Evolutionary conservation across 2,329 filamentous ascomycete species (phyloP), one percentile per base, ranked within the genome.

Genomic region (Ustulina deusta): DNA sequence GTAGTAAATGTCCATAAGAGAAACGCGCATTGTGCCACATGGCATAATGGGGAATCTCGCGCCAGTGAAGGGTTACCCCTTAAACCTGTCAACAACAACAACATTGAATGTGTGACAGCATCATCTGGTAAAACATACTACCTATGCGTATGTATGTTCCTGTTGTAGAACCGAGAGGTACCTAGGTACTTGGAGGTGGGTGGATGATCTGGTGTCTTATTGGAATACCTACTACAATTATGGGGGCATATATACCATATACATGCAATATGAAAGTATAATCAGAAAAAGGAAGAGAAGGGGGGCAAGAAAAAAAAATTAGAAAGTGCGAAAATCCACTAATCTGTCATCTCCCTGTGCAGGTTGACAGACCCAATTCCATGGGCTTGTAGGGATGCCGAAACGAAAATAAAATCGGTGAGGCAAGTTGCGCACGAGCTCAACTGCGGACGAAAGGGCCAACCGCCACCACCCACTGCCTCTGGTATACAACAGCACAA

Each of bases 11-110:
- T 40, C 25, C 46, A 46, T 52, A 52, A 27, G 27, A 29, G n/a
- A 42, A 49, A 59, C n/a, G 36, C 42, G 55, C 46, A 66, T 61
- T 22, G 54, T 66, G 54, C 66, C 66, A 63, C 59, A 66, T 69
- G 63, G 63, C 58, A 51, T 59, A 32, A 27, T 29, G 15, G 34
- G 13, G 27, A n/a, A 29, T 49, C 38, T 65, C 54, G 46, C 66
- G 65, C 62, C 52, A 66, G 68, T 70, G 70, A 71, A 63, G 68
- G 64, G 68, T 38, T 55, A 52, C 54, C 61, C 56, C 49, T 56
- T 55, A 49, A 49, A 44, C 34, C 11, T 42, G n/a, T 46, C 20
- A 10, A 22, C 17, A 52, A 15, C 22, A 32, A 48, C 40, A 34
- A 34, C 3, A 49, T 49, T 25, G 11, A 48, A 22, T 25, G 55